Conservation (phyloP, 257 asterid genomes). For the Nicotiana paniculata region DNA sequence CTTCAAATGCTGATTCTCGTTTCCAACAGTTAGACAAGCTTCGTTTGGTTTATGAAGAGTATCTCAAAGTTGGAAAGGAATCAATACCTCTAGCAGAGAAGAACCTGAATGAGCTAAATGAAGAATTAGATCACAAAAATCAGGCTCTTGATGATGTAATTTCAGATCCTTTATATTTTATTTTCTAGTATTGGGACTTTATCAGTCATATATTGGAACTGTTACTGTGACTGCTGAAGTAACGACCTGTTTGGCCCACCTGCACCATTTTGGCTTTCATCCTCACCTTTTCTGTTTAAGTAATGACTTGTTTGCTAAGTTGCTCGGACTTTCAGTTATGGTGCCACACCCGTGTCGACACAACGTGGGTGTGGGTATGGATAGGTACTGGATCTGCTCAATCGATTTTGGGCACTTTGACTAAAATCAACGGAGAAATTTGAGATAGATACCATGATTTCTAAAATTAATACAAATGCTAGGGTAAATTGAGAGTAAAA, state of each 20-base stretch:
- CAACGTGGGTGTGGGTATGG: too few species aligned
- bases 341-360: too few species aligned
- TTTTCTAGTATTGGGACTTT: neutral
- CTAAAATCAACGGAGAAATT: too few species aligned
- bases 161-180: neutral
- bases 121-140: slow-evolving; percentile 66
- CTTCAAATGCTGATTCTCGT: slow-evolving; percentile 61
- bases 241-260: neutral
- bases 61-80: slow-evolving; percentile 57
- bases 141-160: slow-evolving; percentile 94
- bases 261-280: neutral
- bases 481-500: too few species aligned
- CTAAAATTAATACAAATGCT: too few species aligned
- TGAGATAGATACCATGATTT: too few species aligned
- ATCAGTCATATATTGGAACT: neutral
- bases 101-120: slow-evolving; percentile 53
- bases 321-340: too few species aligned
- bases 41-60: slow-evolving; percentile 72
- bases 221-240: neutral
- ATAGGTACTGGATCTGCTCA: too few species aligned
- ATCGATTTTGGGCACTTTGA: too few species aligned
- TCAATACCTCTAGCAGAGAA: slow-evolving; percentile 74
- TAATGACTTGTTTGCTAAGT: too few species aligned
- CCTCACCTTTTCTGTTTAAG: neutral
- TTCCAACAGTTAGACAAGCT: slow-evolving; percentile 91